Base-by-base conservation (phyloP, 2,329 filamentous ascomycete genomes). In the Epichloe coenophiala region DNA sequence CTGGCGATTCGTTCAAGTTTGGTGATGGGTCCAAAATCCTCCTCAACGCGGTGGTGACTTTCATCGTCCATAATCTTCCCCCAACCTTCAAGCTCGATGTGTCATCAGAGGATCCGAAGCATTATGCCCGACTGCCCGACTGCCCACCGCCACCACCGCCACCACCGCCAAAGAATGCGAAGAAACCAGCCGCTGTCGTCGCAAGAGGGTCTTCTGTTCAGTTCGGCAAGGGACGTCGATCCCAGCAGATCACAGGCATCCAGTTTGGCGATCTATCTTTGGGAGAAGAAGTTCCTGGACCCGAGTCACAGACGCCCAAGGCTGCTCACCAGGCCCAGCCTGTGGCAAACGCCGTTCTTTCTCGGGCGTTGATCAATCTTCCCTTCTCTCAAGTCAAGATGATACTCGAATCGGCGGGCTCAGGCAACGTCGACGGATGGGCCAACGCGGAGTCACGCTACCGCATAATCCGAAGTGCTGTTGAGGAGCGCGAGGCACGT, bases 181-280 rank as follows among this genome's bases (percentile, higher is more conserved):
- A 55, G 35, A 39, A 51, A 40, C 47, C 54, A 0, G 44, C 57
- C 17, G 58, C 58, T 8, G 56, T 59, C 3, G 67, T 68, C 51
- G 68, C 68, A 37, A 62, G 64, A 51, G 69, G 65, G 45, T 65
- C 68, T 7, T 62, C 63, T 3, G 61, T 66, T 19, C 64, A 66
- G 39, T 57, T 68, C 21, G 64, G 63, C 44, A 63, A 59, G 47
- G 61, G 60, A 7, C 71, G 67, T 48, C 65, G 78, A 47, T 72
- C 74, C 45, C 65, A 66, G 39, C 76, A 80, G 27, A 68, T 85
- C 11, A 77, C 75, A 54, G 75, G 73, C 54, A 86, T 88, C 48
- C 78, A 81, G 53, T 88, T 88, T 59, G 84, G 84, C n/a, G 83
- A 87, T 56, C 68, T 83, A 19, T 69, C 78, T 58, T 47, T 68